Base-by-base conservation (phyloP, 169 alveolate genomes). In the Plasmodium yoelii region DNA sequence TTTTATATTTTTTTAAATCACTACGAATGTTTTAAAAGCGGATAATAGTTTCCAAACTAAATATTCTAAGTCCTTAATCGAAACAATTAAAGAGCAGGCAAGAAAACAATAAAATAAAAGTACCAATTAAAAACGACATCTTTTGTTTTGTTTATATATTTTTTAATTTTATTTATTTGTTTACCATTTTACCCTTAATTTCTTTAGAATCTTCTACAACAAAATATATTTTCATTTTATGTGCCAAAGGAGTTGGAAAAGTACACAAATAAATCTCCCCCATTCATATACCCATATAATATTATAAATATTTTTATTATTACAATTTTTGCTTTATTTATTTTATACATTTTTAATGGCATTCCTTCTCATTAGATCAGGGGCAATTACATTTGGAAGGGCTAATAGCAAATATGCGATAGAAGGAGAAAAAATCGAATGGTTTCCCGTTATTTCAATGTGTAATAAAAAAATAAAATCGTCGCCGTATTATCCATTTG, bases 371-470 rank as follows among this genome's bases (percentile, higher is more conserved):
- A 65, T 75, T 56, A 64, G 67, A 56, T 73, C 88, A 26, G 91
- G 92, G 34, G 53, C 94, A 39, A 80, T 73, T 26, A 92, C 94
- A 73, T 96, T 96, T 75, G 98, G 98, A 6, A 94, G 96, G 49
- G 96, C 96, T 8, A 96, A 96, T 86, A 98, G 97, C 15, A 91
- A 84, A 73, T 94, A 96, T 73, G 94, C 94, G 9, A 75, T 94
- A 55, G 94, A 91, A 28, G 96, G 95, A 44, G 95, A 94, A 65
- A 88, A 90, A 34, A 94, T 96, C 12, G 93, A 94, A 87, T 96
- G 98, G 98, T 96, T 95, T 90, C 97, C 97, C 53, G 96, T 95
- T 73, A 93, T 95, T 46, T 93, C 97, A 28, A 92, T 94, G 13
- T 95, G 97, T 93, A 84, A 28, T 89, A 44, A 26, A 46, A 68